Evolutionary conservation across 78 protist species (phyloP).

Genomic region (Dictyostelium purpureum): DNA sequence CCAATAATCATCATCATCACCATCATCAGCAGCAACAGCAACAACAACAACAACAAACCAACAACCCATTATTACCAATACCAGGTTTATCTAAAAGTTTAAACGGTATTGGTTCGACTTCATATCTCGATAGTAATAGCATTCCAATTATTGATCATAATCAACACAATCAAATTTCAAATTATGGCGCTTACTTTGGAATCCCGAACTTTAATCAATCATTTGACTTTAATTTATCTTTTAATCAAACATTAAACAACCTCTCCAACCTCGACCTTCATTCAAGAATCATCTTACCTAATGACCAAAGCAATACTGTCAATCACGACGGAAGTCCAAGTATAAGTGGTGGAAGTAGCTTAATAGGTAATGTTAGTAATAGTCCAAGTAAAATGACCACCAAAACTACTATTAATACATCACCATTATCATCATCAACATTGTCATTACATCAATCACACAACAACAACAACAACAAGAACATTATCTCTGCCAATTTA

Average conservation of each 20-base stretch:
- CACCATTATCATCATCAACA: too few relatives aligned
- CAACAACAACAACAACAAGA: not conserved
- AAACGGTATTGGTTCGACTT: not conserved
- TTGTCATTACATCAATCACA: not conserved
- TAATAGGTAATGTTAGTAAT: not conserved
- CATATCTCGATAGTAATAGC: not conserved
- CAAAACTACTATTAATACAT: too few relatives aligned
- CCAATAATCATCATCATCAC: not conserved
- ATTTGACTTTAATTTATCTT: conserved; percentile 6
- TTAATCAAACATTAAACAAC: not conserved
- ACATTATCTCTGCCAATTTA: not conserved
- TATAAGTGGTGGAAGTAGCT: too few relatives aligned
- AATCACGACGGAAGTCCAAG: too few relatives aligned
- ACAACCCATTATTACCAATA: too few relatives aligned
- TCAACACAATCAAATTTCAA: not conserved
- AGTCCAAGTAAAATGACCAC: not conserved
- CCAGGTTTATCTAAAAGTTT: conserved; percentile 7
- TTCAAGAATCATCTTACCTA: too few relatives aligned
- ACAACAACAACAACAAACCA: too few relatives aligned
- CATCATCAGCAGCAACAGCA: not conserved
- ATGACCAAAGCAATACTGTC: too few relatives aligned
- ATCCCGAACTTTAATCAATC: conserved; percentile 24
- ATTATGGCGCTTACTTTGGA: conserved; percentile 30
- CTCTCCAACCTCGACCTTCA: conserved; percentile 14
- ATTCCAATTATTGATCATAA: not conserved